A percentile compares a stretch with the other conserved stretches of the same genome.
Evolutionary conservation across 305 asterid genomes (phyloP).

Genomic region (Fraxinus platypoda): DNA sequence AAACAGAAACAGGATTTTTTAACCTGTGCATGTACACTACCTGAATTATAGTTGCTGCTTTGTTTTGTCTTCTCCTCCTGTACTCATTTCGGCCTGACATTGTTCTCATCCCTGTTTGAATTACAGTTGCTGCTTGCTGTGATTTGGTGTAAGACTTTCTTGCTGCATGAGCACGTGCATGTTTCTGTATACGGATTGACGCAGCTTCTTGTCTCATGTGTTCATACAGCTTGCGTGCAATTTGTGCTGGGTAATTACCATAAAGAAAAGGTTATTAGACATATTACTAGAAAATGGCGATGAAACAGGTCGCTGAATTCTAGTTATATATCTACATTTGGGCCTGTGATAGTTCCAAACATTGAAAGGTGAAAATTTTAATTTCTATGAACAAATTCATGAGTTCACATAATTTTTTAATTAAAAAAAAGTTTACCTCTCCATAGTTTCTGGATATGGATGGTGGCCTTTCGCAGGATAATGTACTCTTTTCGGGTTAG

Average conservation of each 20-base stretch:
- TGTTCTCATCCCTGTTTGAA: constrained; percentile 82
- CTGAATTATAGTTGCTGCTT: constrained; percentile 81
- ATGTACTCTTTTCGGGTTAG: constrained; percentile 75
- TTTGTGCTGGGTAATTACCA: constrained; percentile 54
- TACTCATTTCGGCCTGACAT: constrained; percentile 87
- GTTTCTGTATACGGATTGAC: constrained; percentile 82
- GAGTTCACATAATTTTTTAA: not conserved
- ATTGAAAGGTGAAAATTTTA: not conserved
- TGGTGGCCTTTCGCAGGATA: constrained; percentile 64
- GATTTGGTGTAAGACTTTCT: constrained; percentile 58
- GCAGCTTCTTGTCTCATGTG: constrained; percentile 84
- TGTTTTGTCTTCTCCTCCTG: constrained; percentile 67
- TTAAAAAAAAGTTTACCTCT: constrained; percentile 61
- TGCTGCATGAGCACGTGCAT: constrained; percentile 68
- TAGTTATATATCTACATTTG: not conserved
- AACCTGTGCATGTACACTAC: constrained; percentile 31
- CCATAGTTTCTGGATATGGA: constrained; percentile 69
- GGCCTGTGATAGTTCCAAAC: constrained; percentile 12
- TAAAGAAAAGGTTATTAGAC: constrained; percentile 9
- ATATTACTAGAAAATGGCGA: not conserved
- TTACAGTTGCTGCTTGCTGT: constrained; percentile 64
- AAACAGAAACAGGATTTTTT: not conserved
- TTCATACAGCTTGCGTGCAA: constrained; percentile 74
- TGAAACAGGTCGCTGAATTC: not conserved
- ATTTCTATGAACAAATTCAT: not conserved